phyloP scores from a whole-genome alignment of 2,329 filamentous ascomycete genomes.

The Pyricularia grisea region DNA sequence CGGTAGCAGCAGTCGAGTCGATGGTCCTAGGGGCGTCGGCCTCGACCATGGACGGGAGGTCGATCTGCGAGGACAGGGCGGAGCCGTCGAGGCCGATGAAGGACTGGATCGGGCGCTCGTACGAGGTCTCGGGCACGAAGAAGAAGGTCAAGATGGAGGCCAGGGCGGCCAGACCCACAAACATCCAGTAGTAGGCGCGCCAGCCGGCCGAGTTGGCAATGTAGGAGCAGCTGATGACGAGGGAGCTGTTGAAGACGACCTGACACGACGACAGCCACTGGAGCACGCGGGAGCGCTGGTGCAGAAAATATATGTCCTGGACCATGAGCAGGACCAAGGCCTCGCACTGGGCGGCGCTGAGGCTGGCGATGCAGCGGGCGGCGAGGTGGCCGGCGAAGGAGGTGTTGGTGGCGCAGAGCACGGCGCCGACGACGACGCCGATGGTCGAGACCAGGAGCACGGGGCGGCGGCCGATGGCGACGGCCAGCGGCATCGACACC shows the following conservation, averaged over 20 bases:
- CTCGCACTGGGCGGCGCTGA: slow-evolving; percentile 27
- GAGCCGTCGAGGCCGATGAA: neutral
- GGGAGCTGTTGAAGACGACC: slow-evolving; percentile 6
- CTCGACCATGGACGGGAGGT: neutral
- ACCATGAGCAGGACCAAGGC: slow-evolving; percentile 23
- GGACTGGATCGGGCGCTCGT: slow-evolving; percentile 5
- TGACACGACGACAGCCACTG: slow-evolving; percentile 7
- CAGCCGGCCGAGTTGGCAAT: slow-evolving; percentile 7
- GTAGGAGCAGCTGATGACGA: slow-evolving; percentile 8
- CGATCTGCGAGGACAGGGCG: neutral
- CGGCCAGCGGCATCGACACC: slow-evolving; percentile 25
- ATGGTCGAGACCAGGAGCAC: slow-evolving; percentile 21
- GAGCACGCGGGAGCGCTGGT: slow-evolving; percentile 5
- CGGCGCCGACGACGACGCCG: slow-evolving; percentile 20
- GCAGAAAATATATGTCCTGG: slow-evolving; percentile 8
- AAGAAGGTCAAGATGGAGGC: slow-evolving; percentile 38
- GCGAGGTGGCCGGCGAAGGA: slow-evolving; percentile 25
- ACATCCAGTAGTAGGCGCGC: slow-evolving; percentile 7
- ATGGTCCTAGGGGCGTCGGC: too few species aligned
- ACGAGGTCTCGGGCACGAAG: slow-evolving; percentile 15
- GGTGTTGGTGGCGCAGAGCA: slow-evolving; percentile 23
- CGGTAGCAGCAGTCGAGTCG: too few species aligned
- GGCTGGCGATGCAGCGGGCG: slow-evolving; percentile 23
- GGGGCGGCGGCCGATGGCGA: slow-evolving; percentile 26
- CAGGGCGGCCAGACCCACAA: slow-evolving; percentile 17